Conservation (phyloP, 177 flowering plant genomes). For the Vitis hybrid region DNA sequence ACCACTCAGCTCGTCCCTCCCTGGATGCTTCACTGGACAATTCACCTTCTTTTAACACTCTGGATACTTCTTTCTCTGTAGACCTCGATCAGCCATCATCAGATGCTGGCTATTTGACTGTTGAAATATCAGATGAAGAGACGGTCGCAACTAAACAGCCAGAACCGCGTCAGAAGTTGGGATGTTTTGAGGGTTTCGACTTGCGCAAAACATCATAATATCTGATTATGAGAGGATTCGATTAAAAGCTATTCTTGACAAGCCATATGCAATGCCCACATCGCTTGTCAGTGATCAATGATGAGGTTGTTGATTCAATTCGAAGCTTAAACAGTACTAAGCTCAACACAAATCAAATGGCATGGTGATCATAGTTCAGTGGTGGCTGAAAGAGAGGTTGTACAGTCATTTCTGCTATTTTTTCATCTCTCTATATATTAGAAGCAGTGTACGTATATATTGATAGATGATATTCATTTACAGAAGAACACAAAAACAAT, state of each 20-base stretch:
- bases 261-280: too few species aligned
- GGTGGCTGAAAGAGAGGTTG: neutral
- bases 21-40: slow-evolving; percentile 17
- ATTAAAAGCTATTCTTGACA: neutral
- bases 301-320: too few species aligned
- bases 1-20: slow-evolving; percentile 1
- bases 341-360: too few species aligned
- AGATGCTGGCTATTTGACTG: neutral
- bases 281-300: too few species aligned
- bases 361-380: too few species aligned
- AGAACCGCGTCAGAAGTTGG: slow-evolving; percentile 7
- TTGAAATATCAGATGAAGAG: slow-evolving; percentile 6
- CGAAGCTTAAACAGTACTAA: too few species aligned
- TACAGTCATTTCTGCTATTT: neutral
- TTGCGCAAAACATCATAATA: slow-evolving; percentile 3
- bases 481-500: too few species aligned
- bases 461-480: neutral
- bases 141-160: neutral
- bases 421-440: neutral
- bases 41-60: slow-evolving; percentile 28
- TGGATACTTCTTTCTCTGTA: slow-evolving; percentile 16
- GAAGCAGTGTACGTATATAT: too few species aligned
- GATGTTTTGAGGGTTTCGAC: slow-evolving; percentile 31
- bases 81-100: slow-evolving; percentile 6
- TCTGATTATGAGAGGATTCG: too few species aligned